Conservation (phyloP, 352 stramenopile genomes). For the Globisporangium rhizosaccharum region DNA sequence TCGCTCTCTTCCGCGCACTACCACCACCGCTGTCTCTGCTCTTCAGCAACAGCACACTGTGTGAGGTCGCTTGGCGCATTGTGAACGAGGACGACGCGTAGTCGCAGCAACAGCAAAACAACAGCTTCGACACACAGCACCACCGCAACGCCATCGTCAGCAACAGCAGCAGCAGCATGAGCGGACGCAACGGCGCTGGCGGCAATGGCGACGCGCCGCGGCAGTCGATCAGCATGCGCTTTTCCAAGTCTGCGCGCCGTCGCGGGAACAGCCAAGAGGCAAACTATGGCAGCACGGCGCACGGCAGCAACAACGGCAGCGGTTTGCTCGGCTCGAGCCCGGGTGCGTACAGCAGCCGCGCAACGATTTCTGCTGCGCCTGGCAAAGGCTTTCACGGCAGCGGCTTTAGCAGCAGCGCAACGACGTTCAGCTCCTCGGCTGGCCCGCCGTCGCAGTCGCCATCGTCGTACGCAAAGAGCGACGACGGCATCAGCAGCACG, state of each 20-base stretch:
- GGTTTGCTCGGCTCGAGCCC: conserved; percentile 34
- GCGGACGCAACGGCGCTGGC: conserved; percentile 13
- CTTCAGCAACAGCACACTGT: too few species aligned
- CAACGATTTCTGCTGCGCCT: conserved; percentile 48
- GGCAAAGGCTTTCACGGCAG: conserved; percentile 24
- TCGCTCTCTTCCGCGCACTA: too few species aligned
- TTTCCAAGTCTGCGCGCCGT: conserved; percentile 54
- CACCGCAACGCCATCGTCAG: not conserved
- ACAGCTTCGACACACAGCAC: not conserved
- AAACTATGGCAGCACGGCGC: conserved; percentile 22
- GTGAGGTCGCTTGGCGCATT: too few species aligned
- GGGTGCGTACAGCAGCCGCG: conserved; percentile 31
- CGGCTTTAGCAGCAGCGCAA: conserved; percentile 15
- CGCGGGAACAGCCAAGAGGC: conserved; percentile 67
- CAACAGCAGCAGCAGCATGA: not conserved
- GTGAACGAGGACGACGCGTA: too few species aligned
- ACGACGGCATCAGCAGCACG: conserved; percentile 24
- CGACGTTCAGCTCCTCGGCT: conserved; percentile 14
- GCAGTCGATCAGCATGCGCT: conserved; percentile 55
- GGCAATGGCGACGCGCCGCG: conserved; percentile 17
- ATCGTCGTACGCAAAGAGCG: conserved; percentile 8
- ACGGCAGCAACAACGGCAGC: conserved; percentile 15
- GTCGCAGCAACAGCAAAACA: too few species aligned
- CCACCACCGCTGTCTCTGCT: too few species aligned
- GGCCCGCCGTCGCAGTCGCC: conserved; percentile 10